phyloP scores from a whole-genome alignment of 2,329 filamentous ascomycete genomes.

The Endoconidiophora polonica region DNA sequence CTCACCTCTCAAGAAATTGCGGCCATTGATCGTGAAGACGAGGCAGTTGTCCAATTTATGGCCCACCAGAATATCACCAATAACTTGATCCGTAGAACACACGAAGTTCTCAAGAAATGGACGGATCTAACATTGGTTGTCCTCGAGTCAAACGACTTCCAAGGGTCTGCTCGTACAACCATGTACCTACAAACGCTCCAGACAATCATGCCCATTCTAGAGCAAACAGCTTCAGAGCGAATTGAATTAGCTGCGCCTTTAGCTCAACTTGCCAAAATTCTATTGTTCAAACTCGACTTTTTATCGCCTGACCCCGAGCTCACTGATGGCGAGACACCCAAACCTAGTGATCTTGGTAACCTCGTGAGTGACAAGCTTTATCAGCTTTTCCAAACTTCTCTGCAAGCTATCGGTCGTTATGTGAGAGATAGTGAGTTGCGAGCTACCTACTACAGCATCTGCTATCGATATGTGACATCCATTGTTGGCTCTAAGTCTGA shows the following conservation, averaged over 20 bases:
- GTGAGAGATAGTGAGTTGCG: slow-evolving; percentile 55
- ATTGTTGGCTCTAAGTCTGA: slow-evolving; percentile 34
- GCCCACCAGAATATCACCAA: slow-evolving; percentile 45
- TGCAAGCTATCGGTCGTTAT: slow-evolving; percentile 62
- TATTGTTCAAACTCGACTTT: slow-evolving; percentile 52
- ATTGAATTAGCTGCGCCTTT: slow-evolving; percentile 57
- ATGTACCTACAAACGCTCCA: slow-evolving; percentile 80
- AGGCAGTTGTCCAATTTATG: slow-evolving; percentile 42
- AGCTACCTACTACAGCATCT: slow-evolving; percentile 79
- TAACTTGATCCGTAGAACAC: slow-evolving; percentile 38
- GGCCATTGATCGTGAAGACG: slow-evolving; percentile 40
- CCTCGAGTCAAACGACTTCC: slow-evolving; percentile 66
- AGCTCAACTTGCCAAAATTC: slow-evolving; percentile 54
- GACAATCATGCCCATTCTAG: slow-evolving; percentile 72
- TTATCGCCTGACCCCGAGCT: neutral
- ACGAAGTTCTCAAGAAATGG: slow-evolving; percentile 66
- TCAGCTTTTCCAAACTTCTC: slow-evolving; percentile 75
- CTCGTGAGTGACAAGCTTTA: slow-evolving; percentile 78
- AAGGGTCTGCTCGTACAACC: slow-evolving; percentile 50
- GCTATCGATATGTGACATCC: slow-evolving; percentile 66
- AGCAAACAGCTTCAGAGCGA: slow-evolving; percentile 54
- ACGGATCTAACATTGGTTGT: slow-evolving; percentile 69
- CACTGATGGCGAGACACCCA: slow-evolving; percentile 22
- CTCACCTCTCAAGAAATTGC: slow-evolving; percentile 32
- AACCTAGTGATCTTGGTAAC: slow-evolving; percentile 39